Conservation (phyloP, 1,284 basidiomycete genomes). For the Cryptococcus sp. region DNA sequence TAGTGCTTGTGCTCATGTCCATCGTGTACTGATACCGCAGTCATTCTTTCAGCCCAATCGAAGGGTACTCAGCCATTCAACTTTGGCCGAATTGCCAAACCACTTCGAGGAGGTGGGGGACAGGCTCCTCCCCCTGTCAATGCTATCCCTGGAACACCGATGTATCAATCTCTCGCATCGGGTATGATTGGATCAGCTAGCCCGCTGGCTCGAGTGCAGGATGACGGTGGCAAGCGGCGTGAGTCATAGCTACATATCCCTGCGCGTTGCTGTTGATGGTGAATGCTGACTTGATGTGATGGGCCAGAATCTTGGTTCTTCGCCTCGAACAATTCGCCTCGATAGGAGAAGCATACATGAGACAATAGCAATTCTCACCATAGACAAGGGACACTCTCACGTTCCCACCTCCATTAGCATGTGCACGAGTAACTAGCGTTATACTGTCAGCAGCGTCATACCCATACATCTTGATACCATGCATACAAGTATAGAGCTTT, state of each 20-base stretch:
- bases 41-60: constrained; percentile 38
- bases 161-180: constrained; percentile 22
- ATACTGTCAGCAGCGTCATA: not conserved
- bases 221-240: constrained; percentile 41
- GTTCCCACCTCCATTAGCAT: too few relatives aligned
- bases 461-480: constrained; percentile 9
- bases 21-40: not conserved
- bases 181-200: constrained; percentile 22
- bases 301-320: constrained; percentile 15
- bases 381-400: too few relatives aligned
- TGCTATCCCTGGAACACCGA: constrained; percentile 8
- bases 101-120: constrained; percentile 86
- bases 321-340: not conserved
- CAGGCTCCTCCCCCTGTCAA: constrained; percentile 45
- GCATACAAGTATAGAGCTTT: constrained; percentile 5
- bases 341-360: not conserved
- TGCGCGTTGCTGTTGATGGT: not conserved
- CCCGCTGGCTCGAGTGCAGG: constrained; percentile 31
- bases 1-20: constrained; percentile 11
- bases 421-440: not conserved
- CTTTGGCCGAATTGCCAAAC: constrained; percentile 81
- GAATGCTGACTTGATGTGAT: not conserved
- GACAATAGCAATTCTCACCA: too few relatives aligned
- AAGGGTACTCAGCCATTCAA: constrained; percentile 63
- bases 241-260: constrained; percentile 12